Evolutionary conservation across 2,329 filamentous ascomycete genomes (phyloP).

Genomic region (Blastomyces parvus): DNA sequence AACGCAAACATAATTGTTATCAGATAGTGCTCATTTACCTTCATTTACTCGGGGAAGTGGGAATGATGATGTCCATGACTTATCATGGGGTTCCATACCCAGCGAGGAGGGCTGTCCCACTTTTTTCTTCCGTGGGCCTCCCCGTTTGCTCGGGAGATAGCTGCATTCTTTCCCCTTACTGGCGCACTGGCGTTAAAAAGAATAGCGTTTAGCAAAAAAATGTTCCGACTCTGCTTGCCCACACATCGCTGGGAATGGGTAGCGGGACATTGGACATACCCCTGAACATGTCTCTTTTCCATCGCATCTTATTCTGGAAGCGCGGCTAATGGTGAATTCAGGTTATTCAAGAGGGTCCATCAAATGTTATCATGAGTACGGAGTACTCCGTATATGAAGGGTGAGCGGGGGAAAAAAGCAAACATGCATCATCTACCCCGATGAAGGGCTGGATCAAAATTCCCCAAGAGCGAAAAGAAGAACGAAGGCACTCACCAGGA

Average conservation of each 20-base stretch:
- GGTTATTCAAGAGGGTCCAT: constrained; percentile 8
- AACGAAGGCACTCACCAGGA: constrained; percentile 28
- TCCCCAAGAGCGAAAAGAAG: not conserved
- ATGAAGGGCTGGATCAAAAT: not conserved
- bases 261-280: constrained; percentile 24
- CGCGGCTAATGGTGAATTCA: constrained; percentile 25
- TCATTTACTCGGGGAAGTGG: constrained; percentile 15
- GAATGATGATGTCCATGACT: constrained; percentile 11
- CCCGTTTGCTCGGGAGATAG: constrained; percentile 37
- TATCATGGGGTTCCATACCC: constrained; percentile 5
- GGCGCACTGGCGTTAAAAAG: constrained; percentile 25
- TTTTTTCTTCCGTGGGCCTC: constrained; percentile 37
- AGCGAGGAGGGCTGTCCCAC: constrained; percentile 9
- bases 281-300: constrained; percentile 37
- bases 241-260: constrained; percentile 11
- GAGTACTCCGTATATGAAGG: too few species aligned
- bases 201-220: not conserved
- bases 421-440: not conserved
- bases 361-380: not conserved
- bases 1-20: not conserved
- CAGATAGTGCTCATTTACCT: constrained; percentile 12
- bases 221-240: constrained; percentile 1
- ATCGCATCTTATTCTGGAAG: constrained; percentile 37
- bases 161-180: constrained; percentile 34
- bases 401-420: constrained; percentile 9